Percentiles rank a stretch among this genome's conserved stretches.
These are phyloP conservation scores for Talaromyces liani DNA, from an alignment of 495 filamentous ascomycete species.

Conservation along the genomic window DNA sequence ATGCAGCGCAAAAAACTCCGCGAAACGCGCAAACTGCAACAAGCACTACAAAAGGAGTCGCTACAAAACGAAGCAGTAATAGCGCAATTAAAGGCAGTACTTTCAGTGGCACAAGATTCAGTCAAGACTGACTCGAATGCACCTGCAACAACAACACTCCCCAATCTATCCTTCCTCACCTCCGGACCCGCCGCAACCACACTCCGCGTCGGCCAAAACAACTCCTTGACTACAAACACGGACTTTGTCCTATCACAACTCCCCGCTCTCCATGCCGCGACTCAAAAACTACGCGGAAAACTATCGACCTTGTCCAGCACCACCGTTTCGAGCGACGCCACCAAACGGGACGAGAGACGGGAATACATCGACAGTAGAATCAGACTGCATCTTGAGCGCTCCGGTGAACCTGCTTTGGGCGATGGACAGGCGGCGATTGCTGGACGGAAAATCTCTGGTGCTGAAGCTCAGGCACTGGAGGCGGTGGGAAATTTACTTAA, in stretches of 20 bases:
- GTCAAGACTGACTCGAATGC: constrained; percentile 15
- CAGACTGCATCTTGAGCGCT: constrained; percentile 37
- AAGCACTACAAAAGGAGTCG: constrained; percentile 63
- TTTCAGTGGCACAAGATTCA: constrained; percentile 24
- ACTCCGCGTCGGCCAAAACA: constrained; percentile 37
- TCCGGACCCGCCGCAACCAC: constrained; percentile 34
- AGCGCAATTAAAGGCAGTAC: constrained; percentile 52
- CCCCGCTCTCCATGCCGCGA: constrained; percentile 61
- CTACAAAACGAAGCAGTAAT: constrained; percentile 71
- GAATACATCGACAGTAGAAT: constrained; percentile 71
- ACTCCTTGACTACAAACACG: constrained; percentile 62
- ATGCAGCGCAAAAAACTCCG: constrained; percentile 66
- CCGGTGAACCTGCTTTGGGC: constrained; percentile 33
- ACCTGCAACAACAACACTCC: constrained; percentile 11
- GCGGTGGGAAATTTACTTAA: constrained; percentile 33
- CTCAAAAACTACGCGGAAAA: constrained; percentile 54
- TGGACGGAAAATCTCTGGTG: constrained; percentile 34
- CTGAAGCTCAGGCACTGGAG: constrained; percentile 41
- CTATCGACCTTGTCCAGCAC: constrained; percentile 37
- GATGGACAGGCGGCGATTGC: constrained; percentile 30
- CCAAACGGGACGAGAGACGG: constrained; percentile 48
- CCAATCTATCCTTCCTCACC: constrained; percentile 45
- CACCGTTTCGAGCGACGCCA: constrained; percentile 22
- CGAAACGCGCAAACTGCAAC: constrained; percentile 74
- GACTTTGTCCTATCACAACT: constrained; percentile 77